phyloP scores from a whole-genome alignment of 1,284 basidiomycete species.

The Leccinum angustisporum region DNA sequence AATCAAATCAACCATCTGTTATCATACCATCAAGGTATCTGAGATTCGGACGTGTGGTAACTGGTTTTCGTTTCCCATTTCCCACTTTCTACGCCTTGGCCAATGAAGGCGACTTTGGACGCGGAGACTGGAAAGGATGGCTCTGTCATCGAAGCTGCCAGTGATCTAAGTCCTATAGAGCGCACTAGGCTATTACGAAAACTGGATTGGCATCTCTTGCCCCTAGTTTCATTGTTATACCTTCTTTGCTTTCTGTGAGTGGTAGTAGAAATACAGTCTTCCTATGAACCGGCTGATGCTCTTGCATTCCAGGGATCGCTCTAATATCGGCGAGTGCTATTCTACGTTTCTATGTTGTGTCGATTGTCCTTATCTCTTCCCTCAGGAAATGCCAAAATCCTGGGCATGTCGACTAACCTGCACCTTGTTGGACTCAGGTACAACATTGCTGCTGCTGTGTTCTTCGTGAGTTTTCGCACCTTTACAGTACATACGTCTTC shows the following conservation, averaged over 20 bases:
- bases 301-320: background rate
- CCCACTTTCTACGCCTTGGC: conserved; percentile 9
- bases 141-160: background rate
- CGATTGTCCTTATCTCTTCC: background rate
- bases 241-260: conserved; percentile 56
- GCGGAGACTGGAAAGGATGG: conserved; percentile 18
- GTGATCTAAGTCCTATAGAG: conserved; percentile 28
- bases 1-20: too few relatives aligned
- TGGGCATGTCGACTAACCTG: background rate
- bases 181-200: conserved; percentile 43
- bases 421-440: background rate
- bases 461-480: background rate
- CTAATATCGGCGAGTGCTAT: background rate
- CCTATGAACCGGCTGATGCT: background rate
- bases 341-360: background rate
- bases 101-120: conserved; percentile 15
- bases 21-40: background rate
- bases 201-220: conserved; percentile 49
- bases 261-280: background rate
- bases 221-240: conserved; percentile 55
- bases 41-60: background rate
- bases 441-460: conserved; percentile 1
- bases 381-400: background rate
- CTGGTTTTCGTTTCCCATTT: background rate
- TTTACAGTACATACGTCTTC: background rate